Evolutionary conservation across 805 yeast genomes (phyloP).

Genomic region (Kockiozyma suomiensis): DNA sequence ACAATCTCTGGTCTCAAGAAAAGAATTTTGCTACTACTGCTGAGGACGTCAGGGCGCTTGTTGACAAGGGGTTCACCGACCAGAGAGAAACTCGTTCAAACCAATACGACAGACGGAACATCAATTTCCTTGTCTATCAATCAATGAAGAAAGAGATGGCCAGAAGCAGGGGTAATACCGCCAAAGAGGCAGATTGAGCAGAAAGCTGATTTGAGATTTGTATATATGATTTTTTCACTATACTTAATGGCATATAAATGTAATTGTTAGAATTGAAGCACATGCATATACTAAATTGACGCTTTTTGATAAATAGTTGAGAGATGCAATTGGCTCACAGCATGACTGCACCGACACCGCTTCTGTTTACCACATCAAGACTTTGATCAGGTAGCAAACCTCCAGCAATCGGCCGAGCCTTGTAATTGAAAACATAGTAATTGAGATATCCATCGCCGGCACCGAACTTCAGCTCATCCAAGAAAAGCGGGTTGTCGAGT

Average conservation of each 20-base stretch:
- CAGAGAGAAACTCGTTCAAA: not conserved
- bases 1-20: constrained; percentile 3
- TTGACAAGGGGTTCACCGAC: constrained; percentile 14
- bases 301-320: not conserved
- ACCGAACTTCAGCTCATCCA: constrained; percentile 84
- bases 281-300: not conserved
- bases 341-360: constrained; percentile 91
- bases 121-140: not conserved
- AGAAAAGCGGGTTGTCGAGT: constrained; percentile 84
- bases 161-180: not conserved
- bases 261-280: not conserved
- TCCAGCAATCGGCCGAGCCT: constrained; percentile 75
- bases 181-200: not conserved
- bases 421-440: constrained; percentile 90
- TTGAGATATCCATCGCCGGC: constrained; percentile 91
- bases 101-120: constrained; percentile 7
- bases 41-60: not conserved
- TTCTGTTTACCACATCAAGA: constrained; percentile 56
- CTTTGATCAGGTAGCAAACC: constrained; percentile 67
- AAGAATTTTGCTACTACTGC: not conserved
- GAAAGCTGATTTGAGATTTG: not conserved
- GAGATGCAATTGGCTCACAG: constrained; percentile 41
- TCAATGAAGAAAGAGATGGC: constrained; percentile 1
- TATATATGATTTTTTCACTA: not conserved
- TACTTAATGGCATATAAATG: not conserved